phyloP scores from a whole-genome alignment of 257 asterid genomes.

The Datura wrightii region DNA sequence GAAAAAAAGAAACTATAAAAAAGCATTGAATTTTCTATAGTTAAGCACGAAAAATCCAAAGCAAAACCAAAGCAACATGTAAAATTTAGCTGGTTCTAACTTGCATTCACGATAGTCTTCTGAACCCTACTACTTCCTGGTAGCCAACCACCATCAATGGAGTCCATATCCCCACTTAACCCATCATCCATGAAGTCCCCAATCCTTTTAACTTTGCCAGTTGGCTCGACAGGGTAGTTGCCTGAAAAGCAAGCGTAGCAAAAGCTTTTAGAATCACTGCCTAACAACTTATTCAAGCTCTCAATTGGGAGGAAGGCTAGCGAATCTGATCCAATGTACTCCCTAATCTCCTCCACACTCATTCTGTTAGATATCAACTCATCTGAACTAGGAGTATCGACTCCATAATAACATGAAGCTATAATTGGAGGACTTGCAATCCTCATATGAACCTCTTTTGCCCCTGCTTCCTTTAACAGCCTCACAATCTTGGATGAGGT shows the following conservation, averaged over 20 bases:
- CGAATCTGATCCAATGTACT: slow-evolving; percentile 83
- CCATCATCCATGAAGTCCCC: slow-evolving; percentile 92
- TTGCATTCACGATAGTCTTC: slow-evolving; percentile 23
- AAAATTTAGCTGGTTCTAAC: slow-evolving; percentile 24
- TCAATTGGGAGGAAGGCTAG: slow-evolving; percentile 73
- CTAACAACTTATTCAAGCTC: slow-evolving; percentile 55
- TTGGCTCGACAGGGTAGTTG: slow-evolving; percentile 75
- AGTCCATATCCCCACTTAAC: slow-evolving; percentile 64
- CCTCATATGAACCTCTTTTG: slow-evolving; percentile 94
- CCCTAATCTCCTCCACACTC: slow-evolving; percentile 74
- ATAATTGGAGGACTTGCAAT: slow-evolving; percentile 92
- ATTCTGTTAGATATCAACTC: slow-evolving; percentile 83
- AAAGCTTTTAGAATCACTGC: slow-evolving; percentile 51
- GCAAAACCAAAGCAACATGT: slow-evolving; percentile 11
- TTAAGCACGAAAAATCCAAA: slow-evolving; percentile 17
- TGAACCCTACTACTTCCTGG: slow-evolving; percentile 20
- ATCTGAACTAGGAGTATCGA: slow-evolving; percentile 78
- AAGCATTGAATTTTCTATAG: slow-evolving; percentile 23
- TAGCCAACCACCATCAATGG: slow-evolving; percentile 74
- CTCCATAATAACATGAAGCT: slow-evolving; percentile 86
- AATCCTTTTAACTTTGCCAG: slow-evolving; percentile 76
- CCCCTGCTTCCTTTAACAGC: slow-evolving; percentile 86
- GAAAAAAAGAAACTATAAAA: not conserved
- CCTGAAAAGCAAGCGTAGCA: slow-evolving; percentile 91
- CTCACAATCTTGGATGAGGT: slow-evolving; percentile 89